Conservation (phyloP, 495 filamentous ascomycete genomes). For the Daldinia childiae region DNA sequence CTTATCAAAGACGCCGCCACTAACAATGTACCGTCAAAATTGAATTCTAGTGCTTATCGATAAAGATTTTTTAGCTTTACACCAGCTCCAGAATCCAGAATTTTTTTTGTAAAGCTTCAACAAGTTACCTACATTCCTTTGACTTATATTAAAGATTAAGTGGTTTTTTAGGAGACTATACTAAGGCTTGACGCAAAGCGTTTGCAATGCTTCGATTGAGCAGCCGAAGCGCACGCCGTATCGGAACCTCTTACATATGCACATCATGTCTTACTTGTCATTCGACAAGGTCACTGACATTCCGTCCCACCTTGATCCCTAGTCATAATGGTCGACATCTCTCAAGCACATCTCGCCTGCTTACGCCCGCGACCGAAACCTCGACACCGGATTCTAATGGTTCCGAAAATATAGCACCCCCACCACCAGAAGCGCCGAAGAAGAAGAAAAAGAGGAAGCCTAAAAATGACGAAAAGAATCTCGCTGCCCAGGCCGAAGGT, state of each 20-base stretch:
- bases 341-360: constrained; percentile 23
- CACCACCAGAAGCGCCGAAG: constrained; percentile 4
- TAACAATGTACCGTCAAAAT: not conserved
- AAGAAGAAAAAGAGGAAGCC: constrained; percentile 34
- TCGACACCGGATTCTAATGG: constrained; percentile 1
- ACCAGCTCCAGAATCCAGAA: constrained; percentile 15
- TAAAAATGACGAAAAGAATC: constrained; percentile 17
- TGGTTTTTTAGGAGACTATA: constrained; percentile 3
- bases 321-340: constrained; percentile 16
- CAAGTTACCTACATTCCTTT: not conserved
- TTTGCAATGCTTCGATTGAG: constrained; percentile 49
- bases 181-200: constrained; percentile 15
- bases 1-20: not conserved
- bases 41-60: constrained; percentile 11
- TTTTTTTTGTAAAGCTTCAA: constrained; percentile 11
- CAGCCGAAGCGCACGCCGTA: constrained; percentile 34
- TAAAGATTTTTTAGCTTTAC: constrained; percentile 4
- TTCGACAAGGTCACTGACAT: constrained; percentile 17
- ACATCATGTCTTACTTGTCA: constrained; percentile 34
- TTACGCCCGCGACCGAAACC: constrained; percentile 6
- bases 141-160: too few species aligned
- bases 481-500: not conserved
- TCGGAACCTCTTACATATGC: constrained; percentile 43
- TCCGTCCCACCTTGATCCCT: constrained; percentile 24
- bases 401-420: not conserved